A percentile compares a stretch with the other conserved stretches of the same genome.
Evolutionary conservation across 1,284 basidiomycete species (phyloP).

Genomic region (Agroathelia rolfsii): DNA sequence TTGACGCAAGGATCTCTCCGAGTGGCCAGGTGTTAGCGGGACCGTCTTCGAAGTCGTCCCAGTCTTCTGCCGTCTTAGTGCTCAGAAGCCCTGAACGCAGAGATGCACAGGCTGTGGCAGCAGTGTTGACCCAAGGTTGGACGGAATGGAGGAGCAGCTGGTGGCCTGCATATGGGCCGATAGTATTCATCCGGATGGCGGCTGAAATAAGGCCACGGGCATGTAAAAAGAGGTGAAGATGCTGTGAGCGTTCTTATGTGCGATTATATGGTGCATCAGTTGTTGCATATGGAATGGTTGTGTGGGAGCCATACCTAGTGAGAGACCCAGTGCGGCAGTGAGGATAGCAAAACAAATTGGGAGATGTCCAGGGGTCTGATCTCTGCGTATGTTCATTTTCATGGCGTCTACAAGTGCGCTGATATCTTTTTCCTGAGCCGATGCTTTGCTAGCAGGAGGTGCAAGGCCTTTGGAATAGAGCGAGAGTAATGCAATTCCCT

Average conservation of each 20-base stretch:
- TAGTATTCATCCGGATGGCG: conserved; percentile 81
- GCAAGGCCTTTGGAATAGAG: conserved; percentile 80
- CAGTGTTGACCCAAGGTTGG: conserved; percentile 50
- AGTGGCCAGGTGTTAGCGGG: conserved; percentile 93
- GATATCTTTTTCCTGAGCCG: conserved; percentile 14
- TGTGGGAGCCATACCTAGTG: conserved; percentile 56
- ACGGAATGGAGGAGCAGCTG: conserved; percentile 75
- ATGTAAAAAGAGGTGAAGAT: conserved; percentile 89
- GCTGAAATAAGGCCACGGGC: conserved; percentile 84
- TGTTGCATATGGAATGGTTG: not conserved
- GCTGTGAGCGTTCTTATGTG: conserved; percentile 55
- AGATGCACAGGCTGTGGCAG: conserved; percentile 32
- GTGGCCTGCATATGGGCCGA: conserved; percentile 92
- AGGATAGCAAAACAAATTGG: conserved; percentile 87
- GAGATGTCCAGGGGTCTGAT: conserved; percentile 71
- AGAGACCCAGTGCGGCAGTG: conserved; percentile 67
- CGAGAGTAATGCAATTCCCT: conserved; percentile 89
- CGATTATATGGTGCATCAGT: not conserved
- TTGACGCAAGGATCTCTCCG: conserved; percentile 83
- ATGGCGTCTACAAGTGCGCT: conserved; percentile 48
- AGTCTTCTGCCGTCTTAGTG: conserved; percentile 13
- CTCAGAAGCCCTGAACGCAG: conserved; percentile 32
- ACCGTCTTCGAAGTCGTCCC: conserved; percentile 33
- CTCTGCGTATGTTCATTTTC: conserved; percentile 57
- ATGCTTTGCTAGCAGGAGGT: conserved; percentile 26